These are phyloP conservation scores for Phytophthora parvispora DNA, from an alignment of 352 stramenopile species.

Conservation along the genomic window DNA sequence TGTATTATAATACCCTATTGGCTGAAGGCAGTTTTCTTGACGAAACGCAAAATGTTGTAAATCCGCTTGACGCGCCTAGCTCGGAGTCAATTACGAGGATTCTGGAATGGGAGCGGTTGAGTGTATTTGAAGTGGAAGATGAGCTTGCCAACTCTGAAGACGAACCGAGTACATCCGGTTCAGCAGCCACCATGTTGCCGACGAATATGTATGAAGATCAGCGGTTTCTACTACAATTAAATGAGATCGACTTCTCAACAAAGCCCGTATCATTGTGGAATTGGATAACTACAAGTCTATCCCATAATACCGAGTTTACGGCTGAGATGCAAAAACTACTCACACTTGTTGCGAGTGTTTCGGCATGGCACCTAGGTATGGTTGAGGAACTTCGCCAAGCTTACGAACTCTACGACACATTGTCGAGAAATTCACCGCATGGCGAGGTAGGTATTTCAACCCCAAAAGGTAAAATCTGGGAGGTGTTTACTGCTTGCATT, in stretches of 20 bases:
- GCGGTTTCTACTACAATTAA: constrained; percentile 25
- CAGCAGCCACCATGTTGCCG: not conserved
- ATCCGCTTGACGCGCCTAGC: not conserved
- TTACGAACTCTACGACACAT: constrained; percentile 18
- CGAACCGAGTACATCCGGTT: not conserved
- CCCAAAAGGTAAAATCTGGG: constrained; percentile 6
- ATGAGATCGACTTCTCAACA: constrained; percentile 2
- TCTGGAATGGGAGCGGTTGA: constrained; percentile 48
- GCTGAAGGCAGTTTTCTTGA: constrained; percentile 22
- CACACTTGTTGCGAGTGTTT: constrained; percentile 6
- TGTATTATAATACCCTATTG: constrained; percentile 14
- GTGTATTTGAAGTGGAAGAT: constrained; percentile 68
- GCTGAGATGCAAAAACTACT: constrained; percentile 14
- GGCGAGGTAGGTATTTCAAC: not conserved
- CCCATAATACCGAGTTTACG: constrained; percentile 8
- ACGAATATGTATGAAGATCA: constrained; percentile 4
- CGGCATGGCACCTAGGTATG: constrained; percentile 32
- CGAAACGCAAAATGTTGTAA: not conserved
- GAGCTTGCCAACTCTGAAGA: constrained; percentile 38
- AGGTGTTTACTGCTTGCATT: constrained; percentile 7
- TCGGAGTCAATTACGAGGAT: constrained; percentile 35
- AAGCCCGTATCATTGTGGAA: constrained; percentile 19
- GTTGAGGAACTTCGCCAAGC: constrained; percentile 18
- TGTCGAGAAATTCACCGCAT: not conserved
- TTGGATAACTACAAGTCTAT: constrained; percentile 21